Base-by-base conservation (phyloP, 805 yeast genomes). In the Candida berthetii region DNA sequence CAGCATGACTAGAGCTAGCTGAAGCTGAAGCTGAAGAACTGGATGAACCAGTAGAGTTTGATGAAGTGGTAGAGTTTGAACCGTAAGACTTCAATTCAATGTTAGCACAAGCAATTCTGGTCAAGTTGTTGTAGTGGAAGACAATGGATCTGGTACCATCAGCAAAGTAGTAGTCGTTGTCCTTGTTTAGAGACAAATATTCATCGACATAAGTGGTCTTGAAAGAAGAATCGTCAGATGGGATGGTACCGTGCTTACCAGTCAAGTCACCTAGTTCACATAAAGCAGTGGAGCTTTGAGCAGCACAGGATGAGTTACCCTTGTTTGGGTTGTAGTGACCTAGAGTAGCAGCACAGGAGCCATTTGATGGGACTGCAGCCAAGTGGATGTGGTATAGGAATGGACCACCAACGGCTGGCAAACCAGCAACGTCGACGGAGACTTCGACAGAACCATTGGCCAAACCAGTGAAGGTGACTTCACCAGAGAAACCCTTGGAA, bases 201-300 rank as follows among this genome's bases (percentile, higher is more conserved):
- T 77, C 78, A 49, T 82, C 87, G 42, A 66, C 60, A 57, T 78
- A 81, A 38, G 67, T 62, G n/a, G 36, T 15, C 15, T 19, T 20
- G 16, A 34, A 34, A 15, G 15, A n/a, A 8, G 17, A 4, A 20
- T 34, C 25, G 11, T n/a, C 25, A 2, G 25, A n/a, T 19, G 76
- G 67, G 52, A 81, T 76, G 63, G 61, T 69, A 15, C 87, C 87
- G 58, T 81, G 86, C 54, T 80, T 81, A 25, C 87, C 87, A 15
- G 82, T 72, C 46, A 81, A 70, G 53, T 81, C 87, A 39, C 88
- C 88, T 18, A 81, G 77, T 58, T 80, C 78, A 53, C 85, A 81
- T 28, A 55, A 62, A 8, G 77, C 59, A 55, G 77, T 78, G 47
- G 69, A 68, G n/a, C 62, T 61, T 43, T 66, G 65, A 24, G 57